Evolutionary conservation across 1,284 basidiomycete species (phyloP).

Genomic region (Pascua guehoae): DNA sequence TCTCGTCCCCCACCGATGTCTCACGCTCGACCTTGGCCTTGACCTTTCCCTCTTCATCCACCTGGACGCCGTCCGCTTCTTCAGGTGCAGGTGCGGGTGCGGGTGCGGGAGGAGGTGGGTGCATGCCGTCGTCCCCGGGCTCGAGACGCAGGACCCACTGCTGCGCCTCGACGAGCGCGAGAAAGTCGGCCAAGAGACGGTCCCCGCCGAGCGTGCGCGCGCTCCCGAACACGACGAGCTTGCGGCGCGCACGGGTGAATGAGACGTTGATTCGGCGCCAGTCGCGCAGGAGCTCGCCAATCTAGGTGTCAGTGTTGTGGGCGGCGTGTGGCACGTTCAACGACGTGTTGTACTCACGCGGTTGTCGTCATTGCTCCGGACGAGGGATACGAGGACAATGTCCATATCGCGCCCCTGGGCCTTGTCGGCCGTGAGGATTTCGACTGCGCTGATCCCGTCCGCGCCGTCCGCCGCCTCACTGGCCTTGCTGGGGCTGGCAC

Average conservation of each 20-base stretch:
- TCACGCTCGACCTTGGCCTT: background rate
- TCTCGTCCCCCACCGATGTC: background rate
- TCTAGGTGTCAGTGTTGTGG: slow-evolving; percentile 52
- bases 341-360: too few species aligned
- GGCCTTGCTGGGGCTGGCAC: background rate
- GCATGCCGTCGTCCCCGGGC: slow-evolving; percentile 53
- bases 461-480: slow-evolving; percentile 14
- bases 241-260: slow-evolving; percentile 85
- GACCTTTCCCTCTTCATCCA: background rate
- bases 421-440: slow-evolving; percentile 90
- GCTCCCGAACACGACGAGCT: slow-evolving; percentile 86
- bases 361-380: slow-evolving; percentile 73
- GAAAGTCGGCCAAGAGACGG: slow-evolving; percentile 64
- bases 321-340: background rate
- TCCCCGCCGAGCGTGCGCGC: slow-evolving; percentile 64
- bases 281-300: slow-evolving; percentile 89
- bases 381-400: slow-evolving; percentile 88
- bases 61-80: background rate
- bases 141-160: slow-evolving; percentile 66
- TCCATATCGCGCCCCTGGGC: slow-evolving; percentile 97
- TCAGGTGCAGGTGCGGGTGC: too few species aligned
- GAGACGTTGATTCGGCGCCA: slow-evolving; percentile 96
- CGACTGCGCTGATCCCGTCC: slow-evolving; percentile 55
- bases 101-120: too few species aligned
- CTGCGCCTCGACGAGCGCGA: slow-evolving; percentile 65